Evolutionary conservation across 805 yeast genomes (phyloP), one percentile per base, ranked within the genome.

Genomic region (Limtongia smithiae): DNA sequence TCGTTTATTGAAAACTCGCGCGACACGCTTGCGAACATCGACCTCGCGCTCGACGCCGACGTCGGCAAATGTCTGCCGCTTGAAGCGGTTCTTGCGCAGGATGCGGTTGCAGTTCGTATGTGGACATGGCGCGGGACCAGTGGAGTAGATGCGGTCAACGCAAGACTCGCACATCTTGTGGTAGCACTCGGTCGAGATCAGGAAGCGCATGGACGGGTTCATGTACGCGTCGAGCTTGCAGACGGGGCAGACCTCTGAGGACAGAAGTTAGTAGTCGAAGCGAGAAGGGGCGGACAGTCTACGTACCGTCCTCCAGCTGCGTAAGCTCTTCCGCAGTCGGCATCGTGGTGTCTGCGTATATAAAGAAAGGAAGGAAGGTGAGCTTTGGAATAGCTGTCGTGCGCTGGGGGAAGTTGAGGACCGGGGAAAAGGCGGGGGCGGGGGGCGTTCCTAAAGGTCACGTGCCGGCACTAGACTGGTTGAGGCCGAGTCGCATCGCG

Each of bases 121-220:
- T 1, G 98, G 98, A 65, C 99, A 93, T 18, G 90, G 93, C 0
- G 96, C 93, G 0, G 98, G 98, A 2, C 99, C 99, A 43, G 85
- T 71, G 5, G 95, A 80, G 65, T 86, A 93, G 46, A 93, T 90
- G 57, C 98, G 77, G 67, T 93, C 97, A 37, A 91, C 97, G 70
- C 98, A 93, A 1, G 95, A 81, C 51, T 68, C 97, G 70, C 99
- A 93, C 67, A 93, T 91, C 73, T 88, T 91, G 65, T 93, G 99
- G 65, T 93, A 93, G 69, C 99, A 93, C 67, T 93, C 98, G 0
- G 97, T 95, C 62, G 93, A 93, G 57, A 93, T 89, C 47, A 91
- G 78, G 64, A 93, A 91, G 58, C 77, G 81, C 83, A 93, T 85
- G 60, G 90, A 88, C 22, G 97, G 97, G 38, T 95, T 87, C 54